Evolutionary conservation across 1,284 basidiomycete species (phyloP), one percentile per base, ranked within the genome.

Genomic region (Ustilago vetiveriae): DNA sequence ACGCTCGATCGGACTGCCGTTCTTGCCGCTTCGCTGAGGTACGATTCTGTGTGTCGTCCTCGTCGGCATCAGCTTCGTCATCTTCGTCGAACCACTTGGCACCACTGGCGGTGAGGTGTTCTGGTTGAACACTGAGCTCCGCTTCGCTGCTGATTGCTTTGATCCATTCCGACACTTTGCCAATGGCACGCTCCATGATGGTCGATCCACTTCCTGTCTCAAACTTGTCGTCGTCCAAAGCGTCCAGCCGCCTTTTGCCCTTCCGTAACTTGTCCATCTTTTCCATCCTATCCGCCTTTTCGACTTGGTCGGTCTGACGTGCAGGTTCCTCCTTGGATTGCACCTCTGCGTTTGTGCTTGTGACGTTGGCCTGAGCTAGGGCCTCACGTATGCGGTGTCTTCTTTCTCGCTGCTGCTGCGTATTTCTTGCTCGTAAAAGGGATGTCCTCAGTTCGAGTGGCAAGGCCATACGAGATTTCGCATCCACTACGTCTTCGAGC

Each of bases 131-230:
- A 17, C 35, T 54, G 23, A 22, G 11, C 35, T 32, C 50, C 3
- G 54, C 40, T 21, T 65, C 62, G 41, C 54, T 57, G 22, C 45
- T 49, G n/a, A 65, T 52, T 3, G 27, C 36, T 46, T 65, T 65
- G 9, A 65, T 65, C 62, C 62, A 65, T 26, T 57, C 62, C 1
- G 40, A 24, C n/a, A 65, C 62, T 35, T 65, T 65, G 0, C 62
- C 62, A 21, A 33, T 53, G 0, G 54, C 62, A 3, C 55, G 14
- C 17, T 57, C 62, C 2, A 58, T 19, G 3, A 65, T 57, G 3
- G 47, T 48, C 9, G 51, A 50, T 9, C 52, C 59, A 39, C 59
- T 53, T 0, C 30, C 48, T 11, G 40, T 39, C 26, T 56, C 53
- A 11, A 14, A 16, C 22, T 43, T 45, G 0, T 36, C 53, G 6